Conservation (phyloP, 2,329 filamentous ascomycete genomes). For the Colletotrichum sp. region DNA sequence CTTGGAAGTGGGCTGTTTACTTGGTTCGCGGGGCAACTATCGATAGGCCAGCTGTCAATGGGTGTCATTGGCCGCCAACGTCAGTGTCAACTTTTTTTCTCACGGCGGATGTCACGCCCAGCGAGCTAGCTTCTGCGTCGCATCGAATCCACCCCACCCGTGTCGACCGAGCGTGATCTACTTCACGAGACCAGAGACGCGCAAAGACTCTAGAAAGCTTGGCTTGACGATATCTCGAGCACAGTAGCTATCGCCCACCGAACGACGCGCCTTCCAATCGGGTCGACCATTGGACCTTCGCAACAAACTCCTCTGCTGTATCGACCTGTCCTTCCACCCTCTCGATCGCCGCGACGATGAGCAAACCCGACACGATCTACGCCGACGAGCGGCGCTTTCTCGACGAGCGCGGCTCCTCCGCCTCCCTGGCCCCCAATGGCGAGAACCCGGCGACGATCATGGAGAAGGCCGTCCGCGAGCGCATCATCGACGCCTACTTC, state of each 20-base stretch:
- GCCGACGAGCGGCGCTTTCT: constrained; percentile 84
- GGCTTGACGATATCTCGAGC: background rate
- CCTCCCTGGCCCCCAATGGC: constrained; percentile 78
- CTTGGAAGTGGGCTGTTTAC: constrained; percentile 21
- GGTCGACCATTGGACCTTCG: background rate
- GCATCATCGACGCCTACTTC: constrained; percentile 94
- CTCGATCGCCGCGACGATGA: constrained; percentile 28
- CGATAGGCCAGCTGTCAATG: constrained; percentile 38
- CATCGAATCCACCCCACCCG: background rate
- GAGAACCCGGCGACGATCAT: constrained; percentile 95
- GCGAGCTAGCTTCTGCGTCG: background rate
- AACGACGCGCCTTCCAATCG: background rate
- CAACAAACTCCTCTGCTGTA: background rate
- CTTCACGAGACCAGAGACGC: background rate
- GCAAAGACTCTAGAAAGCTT: background rate
- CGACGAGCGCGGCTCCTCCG: constrained; percentile 86
- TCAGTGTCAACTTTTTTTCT: constrained; percentile 3
- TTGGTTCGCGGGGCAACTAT: constrained; percentile 49
- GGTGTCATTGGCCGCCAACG: background rate
- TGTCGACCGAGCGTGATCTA: constrained; percentile 4
- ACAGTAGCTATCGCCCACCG: background rate
- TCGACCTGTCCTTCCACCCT: background rate
- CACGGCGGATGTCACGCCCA: background rate
- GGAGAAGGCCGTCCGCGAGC: constrained; percentile 94
- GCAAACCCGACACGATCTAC: constrained; percentile 61